phyloP scores from a whole-genome alignment of 2,329 filamentous ascomycete species.

The Chrysoporthe puriensis region DNA sequence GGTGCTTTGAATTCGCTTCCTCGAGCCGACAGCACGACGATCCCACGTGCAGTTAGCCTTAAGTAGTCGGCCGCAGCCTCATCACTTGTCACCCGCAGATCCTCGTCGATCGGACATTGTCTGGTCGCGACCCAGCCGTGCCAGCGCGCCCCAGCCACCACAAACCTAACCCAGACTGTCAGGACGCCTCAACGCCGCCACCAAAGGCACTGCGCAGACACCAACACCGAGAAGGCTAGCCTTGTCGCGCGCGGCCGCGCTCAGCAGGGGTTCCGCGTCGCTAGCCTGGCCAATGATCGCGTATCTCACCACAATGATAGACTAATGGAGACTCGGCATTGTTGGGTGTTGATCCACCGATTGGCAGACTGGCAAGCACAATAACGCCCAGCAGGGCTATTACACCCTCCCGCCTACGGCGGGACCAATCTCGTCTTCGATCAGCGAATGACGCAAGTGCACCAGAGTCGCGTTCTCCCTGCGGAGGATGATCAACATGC shows the following conservation, averaged over 20 bases:
- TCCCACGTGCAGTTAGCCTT: neutral
- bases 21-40: neutral
- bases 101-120: neutral
- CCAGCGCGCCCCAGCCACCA: neutral
- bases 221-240: neutral
- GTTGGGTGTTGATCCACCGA: neutral
- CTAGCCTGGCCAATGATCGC: conserved; percentile 9
- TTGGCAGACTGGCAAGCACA: neutral
- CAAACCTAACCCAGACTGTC: conserved; percentile 1
- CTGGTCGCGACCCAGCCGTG: neutral
- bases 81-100: conserved; percentile 7
- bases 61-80: neutral
- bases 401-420: neutral
- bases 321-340: neutral
- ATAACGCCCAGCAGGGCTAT: neutral
- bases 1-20: neutral
- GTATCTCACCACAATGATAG: neutral
- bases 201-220: neutral
- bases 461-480: neutral
- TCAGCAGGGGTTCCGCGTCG: conserved; percentile 19
- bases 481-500: conserved; percentile 1
- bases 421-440: conserved; percentile 3
- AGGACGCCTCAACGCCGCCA: neutral
- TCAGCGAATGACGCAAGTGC: conserved; percentile 3
- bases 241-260: conserved; percentile 18